phyloP scores from a whole-genome alignment of 2,329 filamentous ascomycete genomes.

The Aspergillus pseudonomiae region DNA sequence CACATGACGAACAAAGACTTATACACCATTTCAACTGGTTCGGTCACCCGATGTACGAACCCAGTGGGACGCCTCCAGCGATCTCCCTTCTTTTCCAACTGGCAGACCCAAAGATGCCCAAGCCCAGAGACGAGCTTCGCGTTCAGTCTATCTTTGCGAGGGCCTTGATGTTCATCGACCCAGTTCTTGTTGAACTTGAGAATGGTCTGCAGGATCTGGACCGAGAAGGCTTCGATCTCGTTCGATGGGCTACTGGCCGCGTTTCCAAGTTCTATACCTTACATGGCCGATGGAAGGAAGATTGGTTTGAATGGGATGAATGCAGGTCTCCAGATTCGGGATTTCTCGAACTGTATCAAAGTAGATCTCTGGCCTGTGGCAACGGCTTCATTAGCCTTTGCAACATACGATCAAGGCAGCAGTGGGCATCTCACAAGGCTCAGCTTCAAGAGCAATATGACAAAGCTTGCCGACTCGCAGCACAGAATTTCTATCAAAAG shows the following conservation, averaged over 20 bases:
- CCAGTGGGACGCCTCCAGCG: conserved; percentile 23
- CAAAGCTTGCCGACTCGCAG: background rate
- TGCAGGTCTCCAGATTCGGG: conserved; percentile 16
- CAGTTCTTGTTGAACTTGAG: conserved; percentile 22
- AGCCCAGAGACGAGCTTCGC: conserved; percentile 10
- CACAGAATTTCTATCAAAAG: background rate
- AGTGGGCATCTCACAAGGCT: background rate
- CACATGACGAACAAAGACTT: background rate
- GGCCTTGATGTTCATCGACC: conserved; percentile 26
- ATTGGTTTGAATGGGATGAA: conserved; percentile 4
- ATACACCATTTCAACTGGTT: conserved; percentile 34
- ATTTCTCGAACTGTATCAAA: background rate
- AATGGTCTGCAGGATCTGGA: background rate
- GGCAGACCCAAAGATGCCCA: conserved; percentile 16
- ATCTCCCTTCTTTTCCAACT: conserved; percentile 28
- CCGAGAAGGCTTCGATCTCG: conserved; percentile 13
- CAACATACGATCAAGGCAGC: background rate
- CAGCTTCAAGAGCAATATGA: background rate
- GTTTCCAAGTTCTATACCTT: conserved; percentile 26
- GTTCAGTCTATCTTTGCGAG: conserved; percentile 16
- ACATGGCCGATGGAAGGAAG: conserved; percentile 26
- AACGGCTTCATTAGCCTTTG: background rate
- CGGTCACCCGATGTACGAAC: conserved; percentile 12
- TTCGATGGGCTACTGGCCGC: conserved; percentile 14
- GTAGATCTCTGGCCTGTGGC: background rate